Evolutionary conservation across 2,329 filamentous ascomycete species (phyloP), one percentile per base, ranked within the genome.

Genomic region (Aureobasidium pullulans): DNA sequence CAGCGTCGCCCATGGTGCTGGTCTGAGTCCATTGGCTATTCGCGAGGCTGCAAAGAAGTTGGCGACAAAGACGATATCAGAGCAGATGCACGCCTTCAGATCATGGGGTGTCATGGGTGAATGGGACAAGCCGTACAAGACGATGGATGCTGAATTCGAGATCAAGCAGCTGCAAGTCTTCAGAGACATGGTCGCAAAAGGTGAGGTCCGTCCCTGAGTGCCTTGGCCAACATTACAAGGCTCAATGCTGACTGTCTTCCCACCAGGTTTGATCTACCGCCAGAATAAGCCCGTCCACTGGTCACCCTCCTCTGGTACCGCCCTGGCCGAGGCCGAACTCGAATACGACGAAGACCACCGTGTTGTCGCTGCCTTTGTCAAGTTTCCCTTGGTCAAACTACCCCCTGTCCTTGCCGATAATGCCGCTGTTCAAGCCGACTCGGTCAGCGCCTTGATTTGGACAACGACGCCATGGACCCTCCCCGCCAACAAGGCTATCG

Each of bases 381-480:
- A 84, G 61, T 95, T 95, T 67, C 88, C 86, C 0, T 78, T 96
- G 31, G 71, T 72, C 0, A 66, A 73, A 9, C 59, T 84, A 11
- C 76, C 80, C 0, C 68, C 74, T 7, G 68, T 73, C 28, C 65
- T 86, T 8, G 57, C 63, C 29, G 53, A 62, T 0, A 61, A 67
- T 16, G 65, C 71, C 2, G 64, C 69, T 29, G 66, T 78, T 3
- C 70, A 82, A 23, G 64, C 73, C 6, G 78, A 79, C 4, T 75
- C 78, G 5, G 69, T 96, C 10, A 87, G 81, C 70, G 90, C 88
- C n/a, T 81, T 94, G n/a, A 89, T 97, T 54, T 99, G 94, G 94
- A 99, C 94, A 1, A 99, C 94, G 0, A 99, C 94, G 0, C 94
- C 94, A 0, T 99, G 94, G 94, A 99, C 94, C 0, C 77, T 99